phyloP scores from a whole-genome alignment of 2,329 filamentous ascomycete species.

The Colletotrichum camelliae region DNA sequence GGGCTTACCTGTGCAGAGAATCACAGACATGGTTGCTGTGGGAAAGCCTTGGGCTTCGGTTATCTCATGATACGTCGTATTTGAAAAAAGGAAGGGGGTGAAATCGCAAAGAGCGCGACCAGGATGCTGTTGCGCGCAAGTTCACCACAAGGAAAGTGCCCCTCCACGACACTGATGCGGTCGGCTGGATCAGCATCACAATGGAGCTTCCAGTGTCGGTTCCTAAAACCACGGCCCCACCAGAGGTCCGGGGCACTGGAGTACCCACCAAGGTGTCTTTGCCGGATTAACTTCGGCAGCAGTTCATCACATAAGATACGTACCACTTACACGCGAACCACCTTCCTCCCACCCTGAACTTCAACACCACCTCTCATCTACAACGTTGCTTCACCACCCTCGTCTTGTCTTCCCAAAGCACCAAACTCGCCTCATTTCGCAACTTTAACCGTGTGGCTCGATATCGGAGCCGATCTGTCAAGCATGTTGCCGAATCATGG shows the following conservation, averaged over 20 bases:
- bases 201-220: conserved; percentile 5
- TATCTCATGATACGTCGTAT: conserved; percentile 20
- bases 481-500: background rate
- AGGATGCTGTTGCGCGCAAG: background rate
- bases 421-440: background rate
- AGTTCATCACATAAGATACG: background rate
- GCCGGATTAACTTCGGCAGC: conserved; percentile 7
- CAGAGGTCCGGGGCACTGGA: conserved; percentile 8
- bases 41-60: background rate
- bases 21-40: conserved; percentile 58
- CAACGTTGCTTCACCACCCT: background rate
- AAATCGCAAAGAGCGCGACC: background rate
- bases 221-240: conserved; percentile 19
- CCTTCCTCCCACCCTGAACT: background rate
- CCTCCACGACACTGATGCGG: conserved; percentile 15
- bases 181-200: background rate
- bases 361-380: background rate
- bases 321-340: background rate
- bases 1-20: conserved; percentile 64
- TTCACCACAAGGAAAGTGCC: conserved; percentile 1
- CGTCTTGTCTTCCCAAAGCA: background rate
- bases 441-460: background rate
- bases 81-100: background rate
- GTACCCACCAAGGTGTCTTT: background rate
- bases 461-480: background rate